Conservation (phyloP, 306 rosid genomes). For the Cucumis hystrix region DNA sequence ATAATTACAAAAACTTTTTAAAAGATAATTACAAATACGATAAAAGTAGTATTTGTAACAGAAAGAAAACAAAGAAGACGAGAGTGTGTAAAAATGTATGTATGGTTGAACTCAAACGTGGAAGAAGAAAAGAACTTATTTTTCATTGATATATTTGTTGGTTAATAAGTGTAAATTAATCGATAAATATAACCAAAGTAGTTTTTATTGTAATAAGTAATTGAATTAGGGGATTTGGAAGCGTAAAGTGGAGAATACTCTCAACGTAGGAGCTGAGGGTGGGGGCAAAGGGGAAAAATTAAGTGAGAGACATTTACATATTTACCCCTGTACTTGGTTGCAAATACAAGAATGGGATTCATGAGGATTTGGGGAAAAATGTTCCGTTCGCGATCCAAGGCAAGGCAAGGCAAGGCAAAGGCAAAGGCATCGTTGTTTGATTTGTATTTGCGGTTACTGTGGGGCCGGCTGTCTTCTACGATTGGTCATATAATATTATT, state of each 20-base stretch:
- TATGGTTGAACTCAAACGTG: no score
- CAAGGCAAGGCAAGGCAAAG: no score
- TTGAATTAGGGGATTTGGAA: background rate
- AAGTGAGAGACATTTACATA: background rate
- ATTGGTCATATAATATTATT: background rate
- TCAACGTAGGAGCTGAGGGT: background rate
- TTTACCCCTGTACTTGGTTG: background rate
- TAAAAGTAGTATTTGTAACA: no score
- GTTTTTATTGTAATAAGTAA: background rate
- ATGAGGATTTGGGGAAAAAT: background rate
- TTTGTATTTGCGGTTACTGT: background rate
- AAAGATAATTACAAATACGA: no score
- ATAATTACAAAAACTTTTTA: no score
- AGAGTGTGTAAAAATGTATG: no score
- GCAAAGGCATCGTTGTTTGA: background rate
- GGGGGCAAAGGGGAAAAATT: background rate
- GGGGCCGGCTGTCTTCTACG: background rate
- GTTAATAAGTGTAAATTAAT: no score
- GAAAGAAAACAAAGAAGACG: no score
- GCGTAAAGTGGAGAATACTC: background rate
- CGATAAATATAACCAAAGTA: background rate
- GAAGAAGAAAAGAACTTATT: no score
- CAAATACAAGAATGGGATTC: background rate
- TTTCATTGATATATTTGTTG: no score
- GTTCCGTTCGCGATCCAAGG: constrained; percentile 3